Conservation (phyloP, 2,329 filamentous ascomycete species). For the Fusarium euwallaceae region DNA sequence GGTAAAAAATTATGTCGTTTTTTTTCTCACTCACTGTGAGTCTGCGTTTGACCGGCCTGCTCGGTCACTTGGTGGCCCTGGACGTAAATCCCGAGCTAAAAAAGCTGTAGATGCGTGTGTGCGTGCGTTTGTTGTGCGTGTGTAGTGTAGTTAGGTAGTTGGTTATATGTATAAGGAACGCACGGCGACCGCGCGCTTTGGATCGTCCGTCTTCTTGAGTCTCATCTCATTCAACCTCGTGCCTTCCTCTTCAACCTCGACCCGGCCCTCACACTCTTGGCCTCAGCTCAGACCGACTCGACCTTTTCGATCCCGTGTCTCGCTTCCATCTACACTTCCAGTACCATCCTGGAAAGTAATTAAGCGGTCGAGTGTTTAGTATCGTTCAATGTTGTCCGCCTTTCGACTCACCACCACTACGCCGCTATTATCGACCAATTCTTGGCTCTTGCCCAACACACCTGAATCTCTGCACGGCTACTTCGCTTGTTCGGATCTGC, state of each 20-base stretch:
- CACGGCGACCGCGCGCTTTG: constrained; percentile 25
- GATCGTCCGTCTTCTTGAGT: constrained; percentile 20
- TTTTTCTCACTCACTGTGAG: constrained; percentile 24
- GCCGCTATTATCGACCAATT: constrained; percentile 18
- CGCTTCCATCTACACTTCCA: constrained; percentile 11
- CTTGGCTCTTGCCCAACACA: constrained; percentile 29
- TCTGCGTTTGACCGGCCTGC: constrained; percentile 20
- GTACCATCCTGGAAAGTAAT: constrained; percentile 15
- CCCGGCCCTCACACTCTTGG: constrained; percentile 7
- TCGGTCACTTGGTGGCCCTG: constrained; percentile 25
- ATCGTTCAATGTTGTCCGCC: constrained; percentile 28
- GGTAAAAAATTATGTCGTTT: constrained; percentile 33
- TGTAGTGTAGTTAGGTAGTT: neutral
- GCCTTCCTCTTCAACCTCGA: constrained; percentile 16
- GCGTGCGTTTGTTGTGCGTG: neutral
- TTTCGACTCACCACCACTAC: constrained; percentile 29
- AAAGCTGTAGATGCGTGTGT: constrained; percentile 3
- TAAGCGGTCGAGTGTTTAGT: constrained; percentile 7
- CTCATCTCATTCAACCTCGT: constrained; percentile 11
- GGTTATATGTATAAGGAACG: constrained; percentile 40
- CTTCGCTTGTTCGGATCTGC: constrained; percentile 20
- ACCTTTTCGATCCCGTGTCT: constrained; percentile 6
- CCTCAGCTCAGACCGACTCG: neutral
- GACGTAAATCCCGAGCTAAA: constrained; percentile 1
- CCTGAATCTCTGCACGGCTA: constrained; percentile 7